A percentile compares a stretch with the other conserved stretches of the same genome.
Evolutionary conservation across 2,329 filamentous ascomycete species (phyloP).

Genomic region (Fusarium duplospermum): DNA sequence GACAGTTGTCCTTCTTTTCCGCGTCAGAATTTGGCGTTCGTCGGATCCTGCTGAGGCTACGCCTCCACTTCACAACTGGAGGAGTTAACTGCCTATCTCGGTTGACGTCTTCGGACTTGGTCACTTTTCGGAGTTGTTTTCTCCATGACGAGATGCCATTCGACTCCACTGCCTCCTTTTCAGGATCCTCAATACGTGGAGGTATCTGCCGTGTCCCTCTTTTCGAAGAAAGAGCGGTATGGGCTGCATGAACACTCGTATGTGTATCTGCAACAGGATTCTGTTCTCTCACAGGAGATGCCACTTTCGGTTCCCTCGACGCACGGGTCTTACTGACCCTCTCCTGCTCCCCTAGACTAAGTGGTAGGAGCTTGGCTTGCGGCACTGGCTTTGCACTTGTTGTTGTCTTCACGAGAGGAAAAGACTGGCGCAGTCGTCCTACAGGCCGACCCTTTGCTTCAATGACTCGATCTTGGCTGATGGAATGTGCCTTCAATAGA

Average conservation of each 20-base stretch:
- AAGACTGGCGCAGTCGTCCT: neutral
- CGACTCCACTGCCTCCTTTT: constrained; percentile 6
- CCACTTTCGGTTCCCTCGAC: constrained; percentile 3
- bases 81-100: constrained; percentile 20
- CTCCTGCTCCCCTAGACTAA: neutral
- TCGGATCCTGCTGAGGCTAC: constrained; percentile 38
- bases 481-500: constrained; percentile 20
- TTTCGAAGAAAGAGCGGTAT: constrained; percentile 5
- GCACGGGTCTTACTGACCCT: neutral
- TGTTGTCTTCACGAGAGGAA: neutral
- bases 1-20: constrained; percentile 30
- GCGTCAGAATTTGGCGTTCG: constrained; percentile 21
- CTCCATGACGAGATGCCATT: constrained; percentile 37
- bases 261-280: neutral
- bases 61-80: constrained; percentile 35
- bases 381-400: neutral
- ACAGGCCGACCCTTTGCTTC: neutral
- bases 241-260: neutral
- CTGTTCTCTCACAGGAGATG: neutral
- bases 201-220: constrained; percentile 15
- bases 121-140: constrained; percentile 40
- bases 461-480: constrained; percentile 16
- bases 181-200: constrained; percentile 3
- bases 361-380: constrained; percentile 1
- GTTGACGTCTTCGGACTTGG: constrained; percentile 29